A percentile compares a stretch with the other conserved stretches of the same genome.
Conservation (phyloP, 495 filamentous ascomycete genomes). For the Amphirosellinia nigrospora region DNA sequence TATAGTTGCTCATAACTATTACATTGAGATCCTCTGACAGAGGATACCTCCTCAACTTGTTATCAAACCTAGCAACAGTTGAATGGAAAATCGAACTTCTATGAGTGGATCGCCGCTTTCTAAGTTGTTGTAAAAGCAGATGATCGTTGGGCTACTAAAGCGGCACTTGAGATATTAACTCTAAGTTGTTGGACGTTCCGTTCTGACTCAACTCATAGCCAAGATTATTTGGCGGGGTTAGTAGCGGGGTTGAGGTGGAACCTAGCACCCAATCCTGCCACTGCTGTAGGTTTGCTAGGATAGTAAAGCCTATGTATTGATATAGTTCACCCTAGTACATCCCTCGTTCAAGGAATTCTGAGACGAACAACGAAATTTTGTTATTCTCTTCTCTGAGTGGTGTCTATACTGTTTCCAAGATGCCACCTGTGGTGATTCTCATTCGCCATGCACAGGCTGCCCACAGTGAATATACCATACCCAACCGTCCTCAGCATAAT, state of each 20-base stretch:
- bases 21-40: no score
- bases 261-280: not conserved
- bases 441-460: conserved; percentile 57
- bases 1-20: no score
- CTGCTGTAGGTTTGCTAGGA: not conserved
- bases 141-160: no score
- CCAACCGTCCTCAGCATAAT: not conserved
- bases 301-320: not conserved
- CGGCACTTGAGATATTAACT: no score
- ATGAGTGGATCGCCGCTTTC: no score
- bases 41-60: no score
- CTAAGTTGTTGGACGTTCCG: no score
- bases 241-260: not conserved
- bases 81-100: no score
- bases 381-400: not conserved
- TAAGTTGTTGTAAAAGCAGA: no score
- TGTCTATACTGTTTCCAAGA: conserved; percentile 23
- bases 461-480: conserved; percentile 48
- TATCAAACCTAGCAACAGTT: no score
- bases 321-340: not conserved
- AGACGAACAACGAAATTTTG: not conserved
- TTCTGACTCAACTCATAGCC: not conserved
- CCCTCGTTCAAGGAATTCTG: not conserved
- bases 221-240: not conserved
- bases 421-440: conserved; percentile 54